A percentile compares a stretch with the other conserved stretches of the same genome.
Conservation (phyloP, 441 rosid genomes). For the Pelargonium fulgidum region DNA sequence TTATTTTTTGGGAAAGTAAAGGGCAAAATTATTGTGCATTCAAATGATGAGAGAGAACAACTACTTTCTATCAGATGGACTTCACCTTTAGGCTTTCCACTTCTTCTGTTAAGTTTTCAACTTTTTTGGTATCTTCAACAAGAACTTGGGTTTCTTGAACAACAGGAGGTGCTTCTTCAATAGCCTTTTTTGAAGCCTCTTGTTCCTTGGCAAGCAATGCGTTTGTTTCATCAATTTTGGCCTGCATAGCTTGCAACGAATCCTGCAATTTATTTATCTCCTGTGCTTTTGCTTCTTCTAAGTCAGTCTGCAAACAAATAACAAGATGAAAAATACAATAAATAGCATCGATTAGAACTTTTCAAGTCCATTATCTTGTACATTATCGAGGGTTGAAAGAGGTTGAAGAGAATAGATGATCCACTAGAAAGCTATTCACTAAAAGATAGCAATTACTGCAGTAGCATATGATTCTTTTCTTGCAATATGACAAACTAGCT, state of each 20-base stretch:
- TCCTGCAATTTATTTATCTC: conserved; percentile 68
- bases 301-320: conserved; percentile 51
- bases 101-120: conserved; percentile 70
- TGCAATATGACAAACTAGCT: no score
- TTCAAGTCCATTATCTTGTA: conserved; percentile 3
- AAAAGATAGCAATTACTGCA: no score
- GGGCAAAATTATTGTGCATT: neutral
- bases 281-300: conserved; percentile 80
- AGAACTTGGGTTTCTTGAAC: conserved; percentile 77
- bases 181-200: conserved; percentile 65
- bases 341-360: conserved; percentile 16
- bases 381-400: neutral
- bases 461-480: no score
- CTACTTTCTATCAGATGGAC: conserved; percentile 1
- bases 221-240: conserved; percentile 69
- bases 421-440: no score
- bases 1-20: neutral
- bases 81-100: conserved; percentile 68
- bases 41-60: neutral
- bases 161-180: conserved; percentile 91
- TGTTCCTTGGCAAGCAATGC: conserved; percentile 59
- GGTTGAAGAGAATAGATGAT: no score
- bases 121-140: conserved; percentile 80
- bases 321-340: conserved; percentile 23
- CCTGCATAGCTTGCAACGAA: conserved; percentile 62